phyloP scores from a whole-genome alignment of 768 basidiomycete genomes.

The Rubroboletus pulcherrimus region DNA sequence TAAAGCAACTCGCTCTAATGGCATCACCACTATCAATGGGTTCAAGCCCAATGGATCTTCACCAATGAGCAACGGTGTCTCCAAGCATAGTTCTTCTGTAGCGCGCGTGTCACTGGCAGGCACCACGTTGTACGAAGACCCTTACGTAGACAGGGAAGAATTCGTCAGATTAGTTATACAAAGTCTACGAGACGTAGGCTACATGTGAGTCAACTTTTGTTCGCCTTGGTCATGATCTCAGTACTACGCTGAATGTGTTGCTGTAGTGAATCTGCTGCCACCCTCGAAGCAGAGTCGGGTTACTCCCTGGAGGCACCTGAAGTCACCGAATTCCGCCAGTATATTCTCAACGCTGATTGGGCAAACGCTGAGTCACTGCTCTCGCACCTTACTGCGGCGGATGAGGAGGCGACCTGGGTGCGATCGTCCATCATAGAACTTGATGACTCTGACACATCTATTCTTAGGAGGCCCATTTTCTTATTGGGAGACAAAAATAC shows the following conservation, averaged over 20 bases:
- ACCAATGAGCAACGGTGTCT: conserved; percentile 44
- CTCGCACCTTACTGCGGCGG: conserved; percentile 61
- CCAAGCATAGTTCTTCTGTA: conserved; percentile 48
- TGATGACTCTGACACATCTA: conserved; percentile 19
- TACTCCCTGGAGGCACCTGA: conserved; percentile 77
- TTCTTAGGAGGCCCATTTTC: conserved; percentile 71
- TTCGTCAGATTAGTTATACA: conserved; percentile 88
- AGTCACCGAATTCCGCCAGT: conserved; percentile 75
- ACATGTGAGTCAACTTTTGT: conserved; percentile 44
- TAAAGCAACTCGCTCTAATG: conserved; percentile 30
- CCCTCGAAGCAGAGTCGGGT: conserved; percentile 90
- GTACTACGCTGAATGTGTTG: conserved; percentile 9
- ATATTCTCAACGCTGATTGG: conserved; percentile 81
- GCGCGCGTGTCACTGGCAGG: conserved; percentile 67
- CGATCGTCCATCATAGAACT: conserved; percentile 14
- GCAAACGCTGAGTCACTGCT: conserved; percentile 69
- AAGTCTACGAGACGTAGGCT: conserved; percentile 84
- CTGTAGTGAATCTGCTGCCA: conserved; percentile 79
- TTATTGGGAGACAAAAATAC: conserved; percentile 95
- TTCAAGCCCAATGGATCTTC: conserved; percentile 37
- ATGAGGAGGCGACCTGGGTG: conserved; percentile 69
- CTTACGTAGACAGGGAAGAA: conserved; percentile 81
- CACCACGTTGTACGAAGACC: conserved; percentile 73
- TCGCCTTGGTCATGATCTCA: conserved; percentile 2
- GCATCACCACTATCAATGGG: conserved; percentile 43